Evolutionary conservation across 2,329 filamentous ascomycete species (phyloP).

Genomic region (Penicillium sclerotigenum): DNA sequence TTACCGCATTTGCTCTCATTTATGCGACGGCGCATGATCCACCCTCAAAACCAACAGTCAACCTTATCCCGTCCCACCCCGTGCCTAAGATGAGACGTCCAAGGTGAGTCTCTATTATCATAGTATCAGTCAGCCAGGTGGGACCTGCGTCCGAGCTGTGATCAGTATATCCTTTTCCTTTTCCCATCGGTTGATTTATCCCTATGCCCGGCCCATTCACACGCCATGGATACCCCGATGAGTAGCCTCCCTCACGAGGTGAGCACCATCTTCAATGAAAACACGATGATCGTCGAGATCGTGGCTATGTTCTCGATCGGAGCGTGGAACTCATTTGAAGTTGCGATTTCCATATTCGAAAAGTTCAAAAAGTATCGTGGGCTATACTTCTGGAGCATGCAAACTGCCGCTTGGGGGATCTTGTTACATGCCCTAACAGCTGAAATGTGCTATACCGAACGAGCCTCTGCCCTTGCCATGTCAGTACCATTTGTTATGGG

Average conservation of each 20-base stretch:
- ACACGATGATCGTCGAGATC: not conserved
- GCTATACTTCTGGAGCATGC: slow-evolving; percentile 48
- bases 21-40: not conserved
- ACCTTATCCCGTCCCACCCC: slow-evolving; percentile 1
- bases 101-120: not conserved
- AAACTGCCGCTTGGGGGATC: slow-evolving; percentile 37
- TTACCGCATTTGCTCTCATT: not conserved
- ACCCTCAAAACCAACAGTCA: not conserved
- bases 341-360: slow-evolving; percentile 42
- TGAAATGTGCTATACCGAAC: slow-evolving; percentile 3
- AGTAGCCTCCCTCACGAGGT: slow-evolving; percentile 1
- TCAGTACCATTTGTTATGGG: slow-evolving; percentile 22
- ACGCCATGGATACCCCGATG: slow-evolving; percentile 7
- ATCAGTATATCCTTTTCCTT: not conserved
- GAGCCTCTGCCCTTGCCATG: not conserved
- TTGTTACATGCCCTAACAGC: slow-evolving; percentile 34
- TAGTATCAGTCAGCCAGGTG: not conserved
- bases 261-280: not conserved
- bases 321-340: slow-evolving; percentile 44
- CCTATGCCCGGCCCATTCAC: not conserved
- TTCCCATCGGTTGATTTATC: not conserved
- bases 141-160: not conserved
- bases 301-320: slow-evolving; percentile 3
- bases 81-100: not conserved
- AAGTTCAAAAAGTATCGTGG: slow-evolving; percentile 43